Evolutionary conservation across 1,284 basidiomycete genomes (phyloP), one percentile per base, ranked within the genome.

Genomic region (Heliocybe sulcata): DNA sequence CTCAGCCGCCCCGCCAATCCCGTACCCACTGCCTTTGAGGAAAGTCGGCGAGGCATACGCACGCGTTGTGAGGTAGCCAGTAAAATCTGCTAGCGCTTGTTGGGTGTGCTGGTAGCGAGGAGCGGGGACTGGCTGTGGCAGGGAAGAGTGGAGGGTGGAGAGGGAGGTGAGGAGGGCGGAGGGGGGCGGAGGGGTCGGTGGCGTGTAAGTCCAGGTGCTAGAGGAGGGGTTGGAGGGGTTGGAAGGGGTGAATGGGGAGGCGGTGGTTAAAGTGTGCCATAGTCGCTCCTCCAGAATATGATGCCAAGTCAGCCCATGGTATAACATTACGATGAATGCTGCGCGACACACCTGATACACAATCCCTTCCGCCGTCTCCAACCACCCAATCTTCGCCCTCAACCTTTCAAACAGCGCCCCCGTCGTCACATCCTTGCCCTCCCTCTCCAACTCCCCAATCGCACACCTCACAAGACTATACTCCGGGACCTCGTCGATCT

Each of bases 21-120:
- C 9, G 59, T 58, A 29, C 63, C 65, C 67, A n/a, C 66, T 59
- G 26, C 63, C 54, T 54, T 68, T 64, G 45, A 74, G 63, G 12
- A 69, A 63, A 27, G 57, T 52, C 22, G 58, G 55, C 22, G 53
- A 70, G 72, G 73, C 60, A 62, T 85, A 86, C 4, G 83, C 75
- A 58, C 85, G 81, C 8, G 81, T 75, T 50, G 80, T 80, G 60
- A 88, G 74, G 66, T 85, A 86, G 3, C 83, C 84, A 1, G 83
- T 87, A 58, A 87, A 77, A 58, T 84, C 81, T 1, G 80, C 74
- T 38, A 86, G 69, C 0, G 81, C 64, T 60, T 85, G 76, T 22
- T 85, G 64, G 2, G 81, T 80, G 60, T 79, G 75, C 60, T 83
- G 80, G 63, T 45, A 64, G 29, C 45, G 47, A 26, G 56, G 42